These are phyloP conservation scores for Buxus sempervirens DNA, from an alignment of 164 flowering plant genomes.

Conservation along the genomic window DNA sequence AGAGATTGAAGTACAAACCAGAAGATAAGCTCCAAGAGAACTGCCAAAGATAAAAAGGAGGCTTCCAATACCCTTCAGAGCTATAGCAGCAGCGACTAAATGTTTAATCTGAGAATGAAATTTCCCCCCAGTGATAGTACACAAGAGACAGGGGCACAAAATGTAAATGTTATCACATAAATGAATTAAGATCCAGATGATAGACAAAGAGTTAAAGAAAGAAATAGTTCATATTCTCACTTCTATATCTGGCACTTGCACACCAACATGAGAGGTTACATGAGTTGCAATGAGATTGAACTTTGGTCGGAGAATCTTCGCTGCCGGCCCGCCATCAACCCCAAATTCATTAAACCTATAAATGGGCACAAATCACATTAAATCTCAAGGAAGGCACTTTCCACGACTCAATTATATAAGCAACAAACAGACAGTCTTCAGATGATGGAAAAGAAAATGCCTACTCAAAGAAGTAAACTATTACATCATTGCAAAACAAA, in stretches of 20 bases:
- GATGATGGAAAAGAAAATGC: no score
- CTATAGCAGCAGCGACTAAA: conserved; percentile 42
- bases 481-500: no score
- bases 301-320: conserved; percentile 46
- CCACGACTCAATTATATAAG: not conserved
- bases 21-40: conserved; percentile 67
- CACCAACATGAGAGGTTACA: conserved; percentile 42
- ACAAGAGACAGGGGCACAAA: not conserved
- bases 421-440: not conserved
- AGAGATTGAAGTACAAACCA: conserved; percentile 37
- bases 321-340: conserved; percentile 64
- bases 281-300: conserved; percentile 33
- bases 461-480: no score
- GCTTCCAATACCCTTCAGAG: conserved; percentile 65
- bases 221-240: conserved; percentile 30
- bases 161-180: not conserved
- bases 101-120: conserved; percentile 42
- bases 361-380: not conserved
- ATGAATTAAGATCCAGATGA: not conserved
- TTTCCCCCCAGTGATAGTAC: conserved; percentile 2
- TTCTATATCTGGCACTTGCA: conserved; percentile 58
- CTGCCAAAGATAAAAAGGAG: conserved; percentile 68
- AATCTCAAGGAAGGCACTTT: not conserved
- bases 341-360: conserved; percentile 59
- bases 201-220: not conserved